Evolutionary conservation across 768 basidiomycete genomes (phyloP).

Genomic region (Gautieria morchelliformis): DNA sequence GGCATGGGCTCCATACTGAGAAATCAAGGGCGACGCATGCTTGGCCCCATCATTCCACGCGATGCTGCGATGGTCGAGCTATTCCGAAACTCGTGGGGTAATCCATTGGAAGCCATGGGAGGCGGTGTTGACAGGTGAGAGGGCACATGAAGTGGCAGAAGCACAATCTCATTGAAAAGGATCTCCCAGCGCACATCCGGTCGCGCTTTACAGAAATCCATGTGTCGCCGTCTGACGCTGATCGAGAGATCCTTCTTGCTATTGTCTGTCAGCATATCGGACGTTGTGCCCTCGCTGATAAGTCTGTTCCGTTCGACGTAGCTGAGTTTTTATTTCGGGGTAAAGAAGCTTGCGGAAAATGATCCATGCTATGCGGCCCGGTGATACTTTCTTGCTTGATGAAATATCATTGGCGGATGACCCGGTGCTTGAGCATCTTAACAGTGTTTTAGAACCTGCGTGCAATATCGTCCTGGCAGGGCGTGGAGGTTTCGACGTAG

Average conservation of each 20-base stretch:
- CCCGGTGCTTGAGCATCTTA: conserved; percentile 92
- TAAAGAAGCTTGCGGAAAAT: conserved; percentile 72
- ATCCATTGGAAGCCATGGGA: no score
- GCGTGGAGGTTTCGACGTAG: conserved; percentile 67
- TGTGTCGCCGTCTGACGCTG: conserved; percentile 88
- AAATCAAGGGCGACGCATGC: no score
- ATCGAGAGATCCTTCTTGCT: conserved; percentile 77
- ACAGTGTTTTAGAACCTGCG: conserved; percentile 91
- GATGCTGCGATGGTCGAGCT: no score
- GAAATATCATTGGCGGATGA: conserved; percentile 98
- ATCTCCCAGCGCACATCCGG: conserved; percentile 84
- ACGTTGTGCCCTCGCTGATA: conserved; percentile 71
- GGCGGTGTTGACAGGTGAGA: no score
- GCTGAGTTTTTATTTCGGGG: conserved; percentile 82
- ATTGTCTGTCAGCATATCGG: conserved; percentile 90
- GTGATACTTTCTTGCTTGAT: conserved; percentile 84
- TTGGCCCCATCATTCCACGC: no score
- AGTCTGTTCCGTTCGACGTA: conserved; percentile 78
- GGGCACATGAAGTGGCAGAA: no score
- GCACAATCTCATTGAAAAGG: no score
- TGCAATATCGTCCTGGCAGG: conserved; percentile 89
- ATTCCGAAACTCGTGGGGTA: no score
- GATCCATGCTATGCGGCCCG: conserved; percentile 78
- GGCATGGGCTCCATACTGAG: no score
- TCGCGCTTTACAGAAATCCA: conserved; percentile 92